A percentile compares a stretch with the other conserved stretches of the same genome.
Conservation (phyloP, 768 basidiomycete genomes). For the Fibroporia radiculosa region DNA sequence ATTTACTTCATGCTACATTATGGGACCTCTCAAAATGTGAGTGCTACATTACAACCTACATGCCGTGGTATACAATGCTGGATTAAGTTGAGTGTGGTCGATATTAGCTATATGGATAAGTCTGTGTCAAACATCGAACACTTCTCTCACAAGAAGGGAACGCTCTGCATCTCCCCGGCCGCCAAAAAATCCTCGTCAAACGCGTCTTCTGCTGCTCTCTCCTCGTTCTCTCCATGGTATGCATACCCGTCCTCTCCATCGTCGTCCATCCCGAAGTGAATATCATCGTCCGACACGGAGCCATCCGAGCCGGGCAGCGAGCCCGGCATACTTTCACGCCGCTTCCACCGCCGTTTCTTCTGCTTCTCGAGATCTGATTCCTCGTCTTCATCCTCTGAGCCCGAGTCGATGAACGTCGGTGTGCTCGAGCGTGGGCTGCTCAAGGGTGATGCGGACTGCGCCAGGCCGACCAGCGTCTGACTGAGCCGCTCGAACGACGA, state of each 20-base stretch:
- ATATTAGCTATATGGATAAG: too few relatives aligned
- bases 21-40: too few relatives aligned
- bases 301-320: constrained; percentile 42
- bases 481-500: constrained; percentile 70
- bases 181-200: constrained; percentile 78
- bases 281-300: constrained; percentile 36
- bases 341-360: constrained; percentile 42
- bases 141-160: constrained; percentile 21
- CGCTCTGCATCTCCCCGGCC: constrained; percentile 77
- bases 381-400: constrained; percentile 32
- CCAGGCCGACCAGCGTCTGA: constrained; percentile 45
- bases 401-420: constrained; percentile 44
- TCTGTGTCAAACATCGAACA: too few relatives aligned
- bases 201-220: constrained; percentile 61
- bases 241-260: constrained; percentile 28
- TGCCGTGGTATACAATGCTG: too few relatives aligned
- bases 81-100: too few relatives aligned
- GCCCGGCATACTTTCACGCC: constrained; percentile 83
- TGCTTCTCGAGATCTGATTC: constrained; percentile 32
- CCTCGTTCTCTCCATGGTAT: constrained; percentile 38
- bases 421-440: constrained; percentile 50
- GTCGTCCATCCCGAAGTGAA: constrained; percentile 46
- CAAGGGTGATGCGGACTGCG: constrained; percentile 29
- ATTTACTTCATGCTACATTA: too few relatives aligned
- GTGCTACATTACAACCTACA: too few relatives aligned